Percentiles rank a stretch among this genome's conserved stretches.
Evolutionary conservation across 140 eudicot genomes (phyloP).

Genomic region (Flaveria floridana): DNA sequence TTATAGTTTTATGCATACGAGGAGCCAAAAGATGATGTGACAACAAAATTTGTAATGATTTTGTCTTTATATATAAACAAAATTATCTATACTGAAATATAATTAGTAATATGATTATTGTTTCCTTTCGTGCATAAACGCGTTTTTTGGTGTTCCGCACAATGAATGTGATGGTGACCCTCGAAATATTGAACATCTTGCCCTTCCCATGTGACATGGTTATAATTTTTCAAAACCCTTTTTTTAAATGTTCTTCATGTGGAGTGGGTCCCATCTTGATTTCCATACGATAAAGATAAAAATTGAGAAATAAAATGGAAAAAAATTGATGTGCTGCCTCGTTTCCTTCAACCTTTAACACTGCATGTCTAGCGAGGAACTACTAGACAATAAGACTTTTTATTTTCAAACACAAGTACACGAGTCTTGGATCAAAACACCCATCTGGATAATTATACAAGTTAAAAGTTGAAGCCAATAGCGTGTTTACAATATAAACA

Average conservation of each 20-base stretch:
- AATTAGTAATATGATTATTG: conserved; percentile 24
- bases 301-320: too few relatives aligned
- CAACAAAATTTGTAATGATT: conserved; percentile 40
- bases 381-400: too few relatives aligned
- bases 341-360: too few relatives aligned
- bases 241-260: neutral
- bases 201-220: conserved; percentile 37
- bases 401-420: too few relatives aligned
- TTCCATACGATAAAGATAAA: too few relatives aligned
- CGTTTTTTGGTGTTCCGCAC: conserved; percentile 39
- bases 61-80: neutral
- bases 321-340: too few relatives aligned
- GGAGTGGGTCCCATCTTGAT: conserved; percentile 8
- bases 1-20: conserved; percentile 40
- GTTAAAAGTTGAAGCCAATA: too few relatives aligned
- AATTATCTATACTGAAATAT: neutral
- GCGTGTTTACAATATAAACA: too few relatives aligned
- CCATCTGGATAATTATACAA: neutral
- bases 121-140: conserved; percentile 46
- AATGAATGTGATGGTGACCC: conserved; percentile 35
- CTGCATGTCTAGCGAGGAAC: too few relatives aligned
- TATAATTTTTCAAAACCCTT: neutral
- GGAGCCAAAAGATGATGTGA: conserved; percentile 42
- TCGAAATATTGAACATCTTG: conserved; percentile 36
- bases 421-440: too few relatives aligned